Base-by-base conservation (phyloP, 2,329 filamentous ascomycete species). In the Verticillium isaacii region DNA sequence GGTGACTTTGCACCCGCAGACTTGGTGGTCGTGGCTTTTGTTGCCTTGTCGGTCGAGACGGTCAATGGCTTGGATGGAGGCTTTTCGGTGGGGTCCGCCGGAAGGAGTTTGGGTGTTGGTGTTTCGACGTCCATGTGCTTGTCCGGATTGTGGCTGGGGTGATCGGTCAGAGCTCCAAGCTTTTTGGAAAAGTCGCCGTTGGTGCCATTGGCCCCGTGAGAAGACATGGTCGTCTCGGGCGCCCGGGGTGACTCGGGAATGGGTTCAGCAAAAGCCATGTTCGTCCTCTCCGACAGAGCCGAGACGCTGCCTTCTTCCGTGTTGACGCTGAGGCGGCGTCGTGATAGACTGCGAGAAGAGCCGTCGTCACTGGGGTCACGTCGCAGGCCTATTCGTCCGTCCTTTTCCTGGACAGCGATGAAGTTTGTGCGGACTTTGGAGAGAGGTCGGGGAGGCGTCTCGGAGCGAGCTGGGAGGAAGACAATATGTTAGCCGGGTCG, bases 341-440 rank as follows among this genome's bases (percentile, higher is more conserved):
- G 70, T 11, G 76, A 77, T 36, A 73, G 63, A 61, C 72, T 77
- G n/a, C 73, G 74, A 6, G 74, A 70, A 50, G 69, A 70, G 0
- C 79, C 81, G 32, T 81, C 79, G 50, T 73, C 71, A 65, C 79
- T 82, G 29, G 71, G 71, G 52, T 80, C 75, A 62, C 78, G 73
- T 68, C 77, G 79, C 34, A 87, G 73, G 56, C 84, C 84, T 66
- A 86, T 76, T 55, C 81, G 78, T 60, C 85, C 84, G 74, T 86
- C 83, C 65, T 86, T 86, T 71, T 92, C 89, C n/a, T 50, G 37
- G 56, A 93, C 83, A 19, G 89, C 85, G 59, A 93, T 84, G 72
- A 93, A 93, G 72, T 80, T 91, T 41, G 89, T 90, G 66, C 89
- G 85, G 54, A 93, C 87, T 75, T 89, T 91, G 65, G 89, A 91